These are phyloP conservation scores for Puccinia horiana DNA, from an alignment of 1,284 basidiomycete genomes.

Conservation along the genomic window DNA sequence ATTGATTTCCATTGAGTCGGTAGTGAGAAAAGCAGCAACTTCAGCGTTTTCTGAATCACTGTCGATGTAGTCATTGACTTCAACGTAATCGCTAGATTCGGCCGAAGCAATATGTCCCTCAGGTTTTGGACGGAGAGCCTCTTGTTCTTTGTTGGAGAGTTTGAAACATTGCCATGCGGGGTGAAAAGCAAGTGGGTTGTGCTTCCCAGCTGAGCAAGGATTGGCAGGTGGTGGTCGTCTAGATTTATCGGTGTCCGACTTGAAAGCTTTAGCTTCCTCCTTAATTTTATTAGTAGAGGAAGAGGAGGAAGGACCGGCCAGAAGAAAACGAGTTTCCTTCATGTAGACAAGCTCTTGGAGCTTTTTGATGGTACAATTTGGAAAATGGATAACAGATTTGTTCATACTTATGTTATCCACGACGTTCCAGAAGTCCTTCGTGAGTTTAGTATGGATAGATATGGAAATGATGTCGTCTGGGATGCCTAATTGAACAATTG, in stretches of 20 bases:
- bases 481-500: neutral
- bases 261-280: neutral
- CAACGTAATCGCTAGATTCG: too few relatives aligned
- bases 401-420: neutral
- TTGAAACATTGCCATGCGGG: constrained; percentile 3
- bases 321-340: neutral
- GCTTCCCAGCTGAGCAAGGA: neutral
- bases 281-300: neutral
- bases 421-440: neutral
- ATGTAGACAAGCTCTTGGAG: constrained; percentile 1
- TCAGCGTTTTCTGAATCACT: neutral
- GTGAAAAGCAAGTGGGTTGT: constrained; percentile 6
- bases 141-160: neutral
- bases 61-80: neutral
- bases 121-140: neutral
- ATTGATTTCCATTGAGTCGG: neutral
- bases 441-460: neutral
- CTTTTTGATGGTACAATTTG: neutral
- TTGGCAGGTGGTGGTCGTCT: neutral
- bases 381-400: neutral
- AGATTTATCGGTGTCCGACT: neutral
- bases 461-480: constrained; percentile 1
- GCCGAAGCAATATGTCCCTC: neutral
- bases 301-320: neutral
- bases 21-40: neutral